These are phyloP conservation scores for Zizania latifolia DNA, from an alignment of 176 grass and related monocot species.

Conservation along the genomic window DNA sequence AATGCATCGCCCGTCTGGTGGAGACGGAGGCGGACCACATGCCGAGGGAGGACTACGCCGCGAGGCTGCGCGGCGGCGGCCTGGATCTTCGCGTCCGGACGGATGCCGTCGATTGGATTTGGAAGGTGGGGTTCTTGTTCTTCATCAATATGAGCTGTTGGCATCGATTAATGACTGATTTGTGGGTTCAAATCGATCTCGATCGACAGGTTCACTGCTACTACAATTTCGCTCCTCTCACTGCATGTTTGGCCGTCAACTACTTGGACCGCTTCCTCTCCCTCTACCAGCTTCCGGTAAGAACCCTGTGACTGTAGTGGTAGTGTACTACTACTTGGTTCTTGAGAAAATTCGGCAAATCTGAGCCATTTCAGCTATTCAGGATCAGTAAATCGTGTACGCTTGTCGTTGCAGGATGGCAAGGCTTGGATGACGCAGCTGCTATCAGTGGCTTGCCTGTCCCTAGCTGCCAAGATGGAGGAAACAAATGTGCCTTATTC, in stretches of 20 bases:
- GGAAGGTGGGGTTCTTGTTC: conserved; percentile 60
- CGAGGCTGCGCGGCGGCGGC: conserved; percentile 48
- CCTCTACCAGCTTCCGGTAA: conserved; percentile 75
- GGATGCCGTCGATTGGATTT: conserved; percentile 84
- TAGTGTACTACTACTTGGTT: not conserved
- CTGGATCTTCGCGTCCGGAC: conserved; percentile 52
- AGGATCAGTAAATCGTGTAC: not conserved
- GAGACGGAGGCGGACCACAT: conserved; percentile 69
- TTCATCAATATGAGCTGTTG: not conserved
- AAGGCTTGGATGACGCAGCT: conserved; percentile 82
- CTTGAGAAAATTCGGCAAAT: not conserved
- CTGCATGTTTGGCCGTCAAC: conserved; percentile 62
- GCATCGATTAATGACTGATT: not conserved
- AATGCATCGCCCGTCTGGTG: conserved; percentile 48
- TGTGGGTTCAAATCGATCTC: not conserved
- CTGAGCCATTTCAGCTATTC: not conserved
- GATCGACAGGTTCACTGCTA: conserved; percentile 59
- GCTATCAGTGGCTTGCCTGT: conserved; percentile 84
- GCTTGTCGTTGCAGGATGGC: conserved; percentile 53
- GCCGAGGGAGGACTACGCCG: conserved; percentile 62
- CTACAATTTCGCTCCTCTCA: conserved; percentile 69
- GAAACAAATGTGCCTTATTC: conserved; percentile 62
- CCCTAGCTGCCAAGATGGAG: conserved; percentile 98
- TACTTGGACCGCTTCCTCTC: conserved; percentile 98
- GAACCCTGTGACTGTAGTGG: not conserved